phyloP scores from a whole-genome alignment of 1,139 yeast genomes.

The Pichia sp. region DNA sequence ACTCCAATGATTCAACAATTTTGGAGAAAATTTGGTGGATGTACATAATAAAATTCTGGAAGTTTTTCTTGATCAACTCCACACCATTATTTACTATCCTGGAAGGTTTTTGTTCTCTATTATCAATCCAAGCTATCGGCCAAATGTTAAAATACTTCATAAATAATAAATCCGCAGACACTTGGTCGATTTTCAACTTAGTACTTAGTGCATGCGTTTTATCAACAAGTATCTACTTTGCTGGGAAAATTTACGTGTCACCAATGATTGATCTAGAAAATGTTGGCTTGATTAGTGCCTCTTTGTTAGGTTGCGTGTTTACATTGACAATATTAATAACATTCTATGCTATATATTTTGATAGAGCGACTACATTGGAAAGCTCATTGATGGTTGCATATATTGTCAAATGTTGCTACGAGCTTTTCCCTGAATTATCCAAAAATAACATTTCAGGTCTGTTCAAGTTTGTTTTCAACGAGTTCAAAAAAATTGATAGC shows the following conservation, averaged over 20 bases:
- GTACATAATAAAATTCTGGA: slow-evolving; percentile 56
- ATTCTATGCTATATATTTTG: slow-evolving; percentile 74
- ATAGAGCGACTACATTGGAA: slow-evolving; percentile 83
- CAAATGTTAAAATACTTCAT: slow-evolving; percentile 72
- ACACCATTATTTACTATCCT: slow-evolving; percentile 83
- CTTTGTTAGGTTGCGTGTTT: slow-evolving; percentile 76
- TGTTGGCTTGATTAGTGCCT: slow-evolving; percentile 67
- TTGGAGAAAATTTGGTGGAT: slow-evolving; percentile 27
- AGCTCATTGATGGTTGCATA: slow-evolving; percentile 81
- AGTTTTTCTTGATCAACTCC: slow-evolving; percentile 58
- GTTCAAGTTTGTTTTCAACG: slow-evolving; percentile 33
- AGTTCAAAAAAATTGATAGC: slow-evolving; percentile 31
- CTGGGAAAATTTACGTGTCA: slow-evolving; percentile 75
- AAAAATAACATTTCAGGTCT: slow-evolving; percentile 34
- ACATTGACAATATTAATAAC: slow-evolving; percentile 72
- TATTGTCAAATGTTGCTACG: slow-evolving; percentile 85
- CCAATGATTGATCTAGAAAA: slow-evolving; percentile 48
- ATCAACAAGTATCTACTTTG: slow-evolving; percentile 68
- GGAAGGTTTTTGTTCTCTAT: slow-evolving; percentile 87
- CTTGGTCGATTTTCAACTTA: slow-evolving; percentile 74
- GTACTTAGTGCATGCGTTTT: slow-evolving; percentile 68
- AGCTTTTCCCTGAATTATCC: slow-evolving; percentile 78
- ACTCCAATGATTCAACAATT: slow-evolving; percentile 19
- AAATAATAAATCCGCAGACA: slow-evolving; percentile 51
- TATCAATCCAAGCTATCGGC: slow-evolving; percentile 86